Conservation (phyloP, 2,329 filamentous ascomycete species). For the Escovopsis sp. region DNA sequence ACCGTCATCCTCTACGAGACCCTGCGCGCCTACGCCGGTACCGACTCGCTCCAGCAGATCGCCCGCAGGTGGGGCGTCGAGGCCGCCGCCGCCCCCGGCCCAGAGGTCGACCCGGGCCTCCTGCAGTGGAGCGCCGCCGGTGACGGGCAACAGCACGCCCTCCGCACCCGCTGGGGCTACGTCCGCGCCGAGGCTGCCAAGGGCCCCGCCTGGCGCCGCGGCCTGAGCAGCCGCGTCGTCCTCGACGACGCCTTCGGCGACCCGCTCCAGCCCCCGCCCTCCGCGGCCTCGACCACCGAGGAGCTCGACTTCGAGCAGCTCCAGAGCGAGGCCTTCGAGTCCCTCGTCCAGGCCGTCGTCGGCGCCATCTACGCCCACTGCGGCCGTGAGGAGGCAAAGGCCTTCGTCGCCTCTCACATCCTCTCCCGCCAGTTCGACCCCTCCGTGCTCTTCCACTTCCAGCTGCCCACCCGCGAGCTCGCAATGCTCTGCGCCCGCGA, state of each 20-base stretch:
- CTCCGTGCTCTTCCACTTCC: conserved; percentile 67
- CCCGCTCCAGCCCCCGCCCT: not conserved
- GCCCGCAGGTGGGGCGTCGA: conserved; percentile 87
- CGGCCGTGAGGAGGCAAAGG: conserved; percentile 62
- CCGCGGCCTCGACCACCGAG: conserved; percentile 5
- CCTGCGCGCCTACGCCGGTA: conserved; percentile 70
- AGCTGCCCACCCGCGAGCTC: conserved; percentile 70
- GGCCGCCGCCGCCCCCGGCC: conserved; percentile 67
- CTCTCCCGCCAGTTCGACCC: conserved; percentile 67
- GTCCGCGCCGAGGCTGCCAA: conserved; percentile 34
- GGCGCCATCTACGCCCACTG: conserved; percentile 78
- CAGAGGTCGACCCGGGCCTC: conserved; percentile 81
- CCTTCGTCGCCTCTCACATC: conserved; percentile 74
- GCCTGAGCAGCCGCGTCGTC: conserved; percentile 62
- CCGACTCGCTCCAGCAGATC: conserved; percentile 57
- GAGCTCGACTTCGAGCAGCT: conserved; percentile 44
- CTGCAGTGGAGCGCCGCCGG: conserved; percentile 55
- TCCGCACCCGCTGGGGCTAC: conserved; percentile 31
- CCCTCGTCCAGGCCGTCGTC: conserved; percentile 69
- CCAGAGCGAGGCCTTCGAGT: conserved; percentile 56
- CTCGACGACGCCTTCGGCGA: conserved; percentile 80
- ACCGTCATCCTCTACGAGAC: conserved; percentile 77
- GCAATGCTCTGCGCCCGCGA: conserved; percentile 72
- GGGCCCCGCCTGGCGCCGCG: conserved; percentile 40
- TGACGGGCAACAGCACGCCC: conserved; percentile 16